Evolutionary conservation across 2,329 filamentous ascomycete species (phyloP).

Genomic region (Neofusicoccum parvum): DNA sequence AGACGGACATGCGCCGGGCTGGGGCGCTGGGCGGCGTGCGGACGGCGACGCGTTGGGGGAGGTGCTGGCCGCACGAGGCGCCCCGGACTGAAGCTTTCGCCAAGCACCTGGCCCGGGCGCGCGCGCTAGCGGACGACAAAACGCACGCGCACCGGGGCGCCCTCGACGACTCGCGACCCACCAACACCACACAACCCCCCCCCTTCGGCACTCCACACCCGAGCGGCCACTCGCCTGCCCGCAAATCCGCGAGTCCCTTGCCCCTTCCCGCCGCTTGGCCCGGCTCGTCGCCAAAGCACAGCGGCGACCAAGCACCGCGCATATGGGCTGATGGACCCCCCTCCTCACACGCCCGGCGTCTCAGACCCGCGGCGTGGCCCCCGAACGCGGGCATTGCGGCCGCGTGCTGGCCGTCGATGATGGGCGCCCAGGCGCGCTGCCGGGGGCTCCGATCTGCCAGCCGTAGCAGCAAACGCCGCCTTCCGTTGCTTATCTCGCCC

Average conservation of each 20-base stretch:
- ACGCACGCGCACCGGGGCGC: neutral
- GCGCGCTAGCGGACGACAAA: neutral
- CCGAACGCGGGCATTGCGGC: neutral
- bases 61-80: neutral
- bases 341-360: slow-evolving; percentile 10
- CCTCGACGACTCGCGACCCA: neutral
- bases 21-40: neutral
- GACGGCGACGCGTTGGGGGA: neutral
- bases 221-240: neutral
- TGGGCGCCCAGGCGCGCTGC: neutral
- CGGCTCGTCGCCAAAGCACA: slow-evolving; percentile 4
- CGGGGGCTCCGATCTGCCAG: neutral
- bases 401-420: neutral
- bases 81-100: slow-evolving; percentile 9
- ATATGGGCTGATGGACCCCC: neutral
- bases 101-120: slow-evolving; percentile 7
- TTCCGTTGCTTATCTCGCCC: slow-evolving; percentile 5
- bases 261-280: slow-evolving; percentile 5
- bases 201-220: slow-evolving; percentile 17
- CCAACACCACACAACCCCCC: neutral
- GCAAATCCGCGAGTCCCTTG: neutral
- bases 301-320: neutral
- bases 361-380: neutral
- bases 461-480: neutral
- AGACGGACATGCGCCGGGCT: neutral